Conservation (phyloP, 768 basidiomycete genomes). For the Mycena sanguinolenta region DNA sequence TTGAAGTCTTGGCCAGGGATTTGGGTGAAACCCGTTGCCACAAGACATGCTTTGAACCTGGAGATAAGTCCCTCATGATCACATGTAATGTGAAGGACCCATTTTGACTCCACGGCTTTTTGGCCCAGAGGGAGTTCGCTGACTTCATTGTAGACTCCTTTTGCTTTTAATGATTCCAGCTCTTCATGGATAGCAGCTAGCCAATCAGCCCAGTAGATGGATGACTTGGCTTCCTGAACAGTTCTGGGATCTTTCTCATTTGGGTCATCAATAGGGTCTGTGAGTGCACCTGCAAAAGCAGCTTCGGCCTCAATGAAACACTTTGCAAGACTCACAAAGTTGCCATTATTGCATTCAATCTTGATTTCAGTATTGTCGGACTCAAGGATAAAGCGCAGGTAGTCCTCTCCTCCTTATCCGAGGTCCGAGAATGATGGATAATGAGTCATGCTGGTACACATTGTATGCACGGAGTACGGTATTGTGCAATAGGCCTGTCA, state of each 20-base stretch:
- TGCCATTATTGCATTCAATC: conserved; percentile 14
- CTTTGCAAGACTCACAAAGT: conserved; percentile 7
- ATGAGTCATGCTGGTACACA: no score
- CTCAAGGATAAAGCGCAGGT: conserved; percentile 19
- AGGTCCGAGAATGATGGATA: conserved; percentile 4
- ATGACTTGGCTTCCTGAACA: conserved; percentile 41
- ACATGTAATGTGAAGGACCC: no score
- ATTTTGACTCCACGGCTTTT: no score
- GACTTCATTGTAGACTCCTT: no score
- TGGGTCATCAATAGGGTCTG: conserved; percentile 31
- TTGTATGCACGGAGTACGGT: no score
- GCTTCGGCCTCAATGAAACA: conserved; percentile 19
- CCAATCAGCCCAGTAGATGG: conserved; percentile 35
- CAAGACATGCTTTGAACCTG: no score
- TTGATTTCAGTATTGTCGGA: conserved; percentile 17
- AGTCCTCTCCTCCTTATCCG: conserved; percentile 25
- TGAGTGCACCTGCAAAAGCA: conserved; percentile 25
- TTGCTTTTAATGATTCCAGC: conserved; percentile 40
- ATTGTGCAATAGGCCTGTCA: no score
- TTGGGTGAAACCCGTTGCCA: no score
- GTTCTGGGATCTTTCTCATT: conserved; percentile 29
- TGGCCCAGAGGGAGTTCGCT: no score
- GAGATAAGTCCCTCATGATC: no score
- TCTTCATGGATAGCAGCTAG: conserved; percentile 34
- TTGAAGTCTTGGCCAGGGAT: no score